Evolutionary conservation across 2,329 filamentous ascomycete species (phyloP).

Genomic region (Tricladium varicosporioides): DNA sequence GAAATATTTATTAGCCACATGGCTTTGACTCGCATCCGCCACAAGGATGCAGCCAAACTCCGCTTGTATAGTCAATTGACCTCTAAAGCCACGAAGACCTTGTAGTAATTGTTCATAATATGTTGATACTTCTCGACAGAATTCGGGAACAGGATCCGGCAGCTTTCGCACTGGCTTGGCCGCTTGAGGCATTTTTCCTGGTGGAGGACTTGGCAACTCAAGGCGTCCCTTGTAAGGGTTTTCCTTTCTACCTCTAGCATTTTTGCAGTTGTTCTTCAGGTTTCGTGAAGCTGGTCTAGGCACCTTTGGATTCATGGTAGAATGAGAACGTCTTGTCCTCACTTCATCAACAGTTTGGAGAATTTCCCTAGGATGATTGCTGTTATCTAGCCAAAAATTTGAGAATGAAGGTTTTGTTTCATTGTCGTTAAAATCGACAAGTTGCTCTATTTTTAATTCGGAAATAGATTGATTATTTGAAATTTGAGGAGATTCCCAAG

Average conservation of each 20-base stretch:
- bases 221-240: slow-evolving; percentile 5
- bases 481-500: too few relatives aligned
- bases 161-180: background rate
- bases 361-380: background rate
- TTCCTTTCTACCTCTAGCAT: background rate
- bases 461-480: too few relatives aligned
- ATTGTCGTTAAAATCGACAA: too few relatives aligned
- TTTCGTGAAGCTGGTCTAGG: background rate
- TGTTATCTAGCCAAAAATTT: too few relatives aligned
- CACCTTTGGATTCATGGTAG: slow-evolving; percentile 28
- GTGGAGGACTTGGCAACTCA: background rate
- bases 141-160: slow-evolving; percentile 20
- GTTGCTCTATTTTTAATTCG: too few relatives aligned
- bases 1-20: slow-evolving; percentile 11
- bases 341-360: slow-evolving; percentile 17
- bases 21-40: slow-evolving; percentile 9
- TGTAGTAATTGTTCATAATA: slow-evolving; percentile 23
- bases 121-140: slow-evolving; percentile 17
- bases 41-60: slow-evolving; percentile 32
- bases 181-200: background rate
- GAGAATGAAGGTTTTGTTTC: too few relatives aligned
- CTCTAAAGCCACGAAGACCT: slow-evolving; percentile 24
- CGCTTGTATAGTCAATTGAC: slow-evolving; percentile 23
- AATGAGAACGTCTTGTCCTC: slow-evolving; percentile 20
- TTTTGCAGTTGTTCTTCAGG: background rate